Evolutionary conservation across 2,329 filamentous ascomycete species (phyloP).

Genomic region (Verticillium longisporum): DNA sequence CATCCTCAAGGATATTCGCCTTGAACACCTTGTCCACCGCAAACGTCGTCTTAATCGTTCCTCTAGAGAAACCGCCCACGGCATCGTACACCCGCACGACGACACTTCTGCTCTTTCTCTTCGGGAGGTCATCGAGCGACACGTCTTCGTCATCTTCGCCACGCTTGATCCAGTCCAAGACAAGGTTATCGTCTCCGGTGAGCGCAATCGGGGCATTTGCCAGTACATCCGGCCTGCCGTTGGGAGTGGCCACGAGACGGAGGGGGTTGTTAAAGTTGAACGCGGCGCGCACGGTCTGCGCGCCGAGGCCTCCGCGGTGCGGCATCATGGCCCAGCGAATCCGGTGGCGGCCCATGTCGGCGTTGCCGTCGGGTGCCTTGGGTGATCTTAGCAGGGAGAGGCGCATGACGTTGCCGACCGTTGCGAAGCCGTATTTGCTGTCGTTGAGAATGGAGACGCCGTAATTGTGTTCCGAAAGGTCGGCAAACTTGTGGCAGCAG

Average conservation of each 20-base stretch:
- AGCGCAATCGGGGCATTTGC: slow-evolving; percentile 36
- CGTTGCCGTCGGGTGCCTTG: slow-evolving; percentile 62
- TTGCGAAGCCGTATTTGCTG: slow-evolving; percentile 64
- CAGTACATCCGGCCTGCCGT: background rate
- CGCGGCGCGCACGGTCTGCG: slow-evolving; percentile 52
- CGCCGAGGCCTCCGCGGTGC: slow-evolving; percentile 48
- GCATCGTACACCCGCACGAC: slow-evolving; percentile 59
- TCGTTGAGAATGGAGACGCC: slow-evolving; percentile 65
- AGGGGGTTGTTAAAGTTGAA: slow-evolving; percentile 63
- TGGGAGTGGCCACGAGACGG: slow-evolving; percentile 15
- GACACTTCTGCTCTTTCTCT: slow-evolving; percentile 33
- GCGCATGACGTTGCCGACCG: slow-evolving; percentile 60
- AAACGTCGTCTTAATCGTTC: slow-evolving; percentile 38
- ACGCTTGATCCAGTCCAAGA: slow-evolving; percentile 59
- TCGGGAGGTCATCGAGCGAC: slow-evolving; percentile 1
- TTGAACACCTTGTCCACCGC: slow-evolving; percentile 53
- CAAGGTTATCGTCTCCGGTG: slow-evolving; percentile 38
- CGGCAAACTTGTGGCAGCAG: slow-evolving; percentile 68
- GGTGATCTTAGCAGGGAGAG: slow-evolving; percentile 57
- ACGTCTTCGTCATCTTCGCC: slow-evolving; percentile 44
- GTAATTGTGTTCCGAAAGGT: slow-evolving; percentile 62
- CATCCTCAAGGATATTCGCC: slow-evolving; percentile 60
- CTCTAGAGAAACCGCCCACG: slow-evolving; percentile 53
- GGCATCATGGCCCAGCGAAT: slow-evolving; percentile 64
- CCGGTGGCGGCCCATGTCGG: slow-evolving; percentile 60